phyloP scores from a whole-genome alignment of 441 rosid genomes.

The Geranium incanum region DNA sequence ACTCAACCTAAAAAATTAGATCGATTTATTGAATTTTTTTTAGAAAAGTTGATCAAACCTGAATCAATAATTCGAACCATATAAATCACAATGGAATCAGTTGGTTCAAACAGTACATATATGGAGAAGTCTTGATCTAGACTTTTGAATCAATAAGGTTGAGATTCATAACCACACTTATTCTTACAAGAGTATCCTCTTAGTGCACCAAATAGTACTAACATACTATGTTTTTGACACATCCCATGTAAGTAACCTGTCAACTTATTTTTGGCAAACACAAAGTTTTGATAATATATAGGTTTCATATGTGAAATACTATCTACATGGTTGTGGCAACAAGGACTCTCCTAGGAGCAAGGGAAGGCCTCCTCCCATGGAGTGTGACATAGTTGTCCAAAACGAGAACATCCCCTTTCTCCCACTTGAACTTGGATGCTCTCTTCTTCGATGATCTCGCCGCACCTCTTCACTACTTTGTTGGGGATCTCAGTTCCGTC shows the following conservation, averaged over 20 bases:
- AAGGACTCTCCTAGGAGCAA: slow-evolving; percentile 50
- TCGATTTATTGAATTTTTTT: too few species aligned
- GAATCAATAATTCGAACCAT: too few species aligned
- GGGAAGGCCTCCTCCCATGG: slow-evolving; percentile 60
- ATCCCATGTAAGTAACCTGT: background rate
- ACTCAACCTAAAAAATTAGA: too few species aligned
- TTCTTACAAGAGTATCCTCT: background rate
- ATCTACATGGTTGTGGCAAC: slow-evolving; percentile 30
- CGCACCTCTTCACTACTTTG: slow-evolving; percentile 44
- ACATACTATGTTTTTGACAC: background rate
- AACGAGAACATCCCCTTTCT: slow-evolving; percentile 57
- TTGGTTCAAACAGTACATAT: too few species aligned
- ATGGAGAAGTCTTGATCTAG: too few species aligned
- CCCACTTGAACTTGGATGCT: slow-evolving; percentile 68
- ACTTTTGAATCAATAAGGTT: background rate
- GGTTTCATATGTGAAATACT: background rate
- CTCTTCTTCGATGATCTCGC: slow-evolving; percentile 58
- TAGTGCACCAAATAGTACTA: background rate
- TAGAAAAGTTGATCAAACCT: too few species aligned
- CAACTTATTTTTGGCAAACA: background rate
- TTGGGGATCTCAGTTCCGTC: slow-evolving; percentile 50
- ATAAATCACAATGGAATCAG: too few species aligned
- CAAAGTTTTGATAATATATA: too few species aligned
- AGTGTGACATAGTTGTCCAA: slow-evolving; percentile 52
- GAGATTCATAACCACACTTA: background rate